phyloP scores from a whole-genome alignment of 768 basidiomycete species.

The Hemileccinum impolitum region DNA sequence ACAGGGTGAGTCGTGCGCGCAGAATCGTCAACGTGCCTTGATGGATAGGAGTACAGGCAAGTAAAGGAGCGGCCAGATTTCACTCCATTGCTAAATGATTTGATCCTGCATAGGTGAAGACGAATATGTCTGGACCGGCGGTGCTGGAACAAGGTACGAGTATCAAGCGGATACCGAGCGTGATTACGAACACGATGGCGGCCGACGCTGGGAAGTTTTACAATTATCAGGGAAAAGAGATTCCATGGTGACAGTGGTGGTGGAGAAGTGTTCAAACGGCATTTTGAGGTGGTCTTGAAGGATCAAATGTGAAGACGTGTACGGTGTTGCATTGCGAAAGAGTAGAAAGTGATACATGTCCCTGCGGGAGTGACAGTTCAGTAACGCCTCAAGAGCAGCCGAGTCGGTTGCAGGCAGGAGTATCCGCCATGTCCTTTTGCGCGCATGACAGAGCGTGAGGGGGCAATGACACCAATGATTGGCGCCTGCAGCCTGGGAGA shows the following conservation, averaged over 20 bases:
- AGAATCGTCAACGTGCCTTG: conserved; percentile 7
- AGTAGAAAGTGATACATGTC: background rate
- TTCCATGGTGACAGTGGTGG: conserved; percentile 2
- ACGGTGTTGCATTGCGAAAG: background rate
- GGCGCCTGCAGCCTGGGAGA: conserved; percentile 10
- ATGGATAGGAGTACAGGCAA: conserved; percentile 3
- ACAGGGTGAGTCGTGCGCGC: no score
- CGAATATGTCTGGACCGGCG: no score
- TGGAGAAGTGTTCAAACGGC: background rate
- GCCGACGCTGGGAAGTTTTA: conserved; percentile 12
- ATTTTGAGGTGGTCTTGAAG: background rate
- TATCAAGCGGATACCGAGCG: conserved; percentile 9
- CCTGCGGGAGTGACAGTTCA: background rate
- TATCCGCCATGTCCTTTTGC: no score
- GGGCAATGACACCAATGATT: conserved; percentile 8
- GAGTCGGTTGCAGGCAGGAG: no score
- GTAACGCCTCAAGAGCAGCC: no score
- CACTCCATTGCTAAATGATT: conserved; percentile 68
- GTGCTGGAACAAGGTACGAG: no score
- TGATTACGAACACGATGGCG: background rate
- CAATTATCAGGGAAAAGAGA: background rate
- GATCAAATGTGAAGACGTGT: background rate
- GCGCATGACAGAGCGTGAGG: no score
- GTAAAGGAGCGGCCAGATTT: background rate
- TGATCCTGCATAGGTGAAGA: conserved; percentile 64